phyloP scores from a whole-genome alignment of 2,329 filamentous ascomycete species.

The Aspergillus nomiae region DNA sequence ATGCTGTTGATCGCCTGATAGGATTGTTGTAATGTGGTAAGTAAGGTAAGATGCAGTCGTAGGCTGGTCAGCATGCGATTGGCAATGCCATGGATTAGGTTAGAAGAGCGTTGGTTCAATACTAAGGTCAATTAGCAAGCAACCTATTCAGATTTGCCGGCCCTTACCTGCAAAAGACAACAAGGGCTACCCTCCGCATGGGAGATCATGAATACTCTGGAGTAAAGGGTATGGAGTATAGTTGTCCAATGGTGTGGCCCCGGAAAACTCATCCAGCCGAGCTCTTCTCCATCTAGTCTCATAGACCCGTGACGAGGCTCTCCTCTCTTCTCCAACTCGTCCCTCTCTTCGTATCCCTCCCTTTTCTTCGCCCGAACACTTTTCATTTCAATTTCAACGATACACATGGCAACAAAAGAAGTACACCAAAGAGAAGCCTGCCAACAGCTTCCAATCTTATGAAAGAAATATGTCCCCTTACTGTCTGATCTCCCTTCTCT shows the following conservation, averaged over 20 bases:
- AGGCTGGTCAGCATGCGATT: neutral
- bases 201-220: neutral
- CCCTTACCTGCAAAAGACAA: neutral
- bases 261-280: conserved; percentile 14
- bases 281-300: neutral
- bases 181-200: neutral
- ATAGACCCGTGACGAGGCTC: neutral
- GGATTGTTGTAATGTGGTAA: neutral
- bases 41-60: neutral
- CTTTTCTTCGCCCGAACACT: neutral
- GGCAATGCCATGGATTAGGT: neutral
- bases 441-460: too few relatives aligned
- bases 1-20: neutral
- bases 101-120: neutral
- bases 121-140: neutral
- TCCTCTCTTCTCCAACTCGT: neutral
- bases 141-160: neutral
- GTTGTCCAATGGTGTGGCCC: neutral
- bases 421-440: neutral
- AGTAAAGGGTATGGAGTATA: neutral
- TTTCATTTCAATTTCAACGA: neutral
- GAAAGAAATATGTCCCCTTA: neutral
- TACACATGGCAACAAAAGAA: neutral
- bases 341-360: neutral
- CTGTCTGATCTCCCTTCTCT: neutral